Base-by-base conservation (phyloP, 1,284 basidiomycete genomes). In the Rhodofomes roseus region DNA sequence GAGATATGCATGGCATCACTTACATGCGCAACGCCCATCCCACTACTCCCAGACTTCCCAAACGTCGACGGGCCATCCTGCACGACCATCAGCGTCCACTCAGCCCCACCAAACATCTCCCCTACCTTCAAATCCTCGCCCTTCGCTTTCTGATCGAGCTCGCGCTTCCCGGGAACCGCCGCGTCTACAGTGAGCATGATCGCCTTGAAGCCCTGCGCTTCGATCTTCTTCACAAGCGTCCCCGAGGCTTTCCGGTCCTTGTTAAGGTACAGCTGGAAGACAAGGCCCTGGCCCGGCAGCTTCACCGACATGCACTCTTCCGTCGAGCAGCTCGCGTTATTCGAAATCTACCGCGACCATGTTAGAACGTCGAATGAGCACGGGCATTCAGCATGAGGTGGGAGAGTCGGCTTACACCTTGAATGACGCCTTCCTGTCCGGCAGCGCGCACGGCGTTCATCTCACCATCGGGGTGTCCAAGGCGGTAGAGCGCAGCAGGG, bases 101-200 rank as follows among this genome's bases (percentile, higher is more conserved):
- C 63, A 22, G 23, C 56, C 3, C 56, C 36, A 29, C 63, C 63
- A 20, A 55, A 27, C 9, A 66, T 77, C 67, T 65, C 70, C 73
- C 44, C 70, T 39, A 27, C 63, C 63, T 27, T 68, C 70, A 22
- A 67, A 72, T 44, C 70, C 79, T 34, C 72, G 74, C 65, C 89
- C 87, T 57, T 83, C 74, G 39, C 85, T 85, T 59, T 89, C 85
- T 18, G 84, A 66, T 97, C 95, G 51, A 84, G 75, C 73, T 97
- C 95, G 40, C 95, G 82, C 69, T 95, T 95, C 16, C 94, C 92
- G 6, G 92, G 83, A 8, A 93, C 86, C 5, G 93, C 81, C 8
- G 94, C 93, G 75, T 97, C 95, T 2, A 96, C 95, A 0, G 95
- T 97, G 48, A 97, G 76, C 73, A 94, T 92, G 56, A 98, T 91